Evolutionary conservation across 2,329 filamentous ascomycete species (phyloP).

Genomic region (Hymenoscyphus linearis): DNA sequence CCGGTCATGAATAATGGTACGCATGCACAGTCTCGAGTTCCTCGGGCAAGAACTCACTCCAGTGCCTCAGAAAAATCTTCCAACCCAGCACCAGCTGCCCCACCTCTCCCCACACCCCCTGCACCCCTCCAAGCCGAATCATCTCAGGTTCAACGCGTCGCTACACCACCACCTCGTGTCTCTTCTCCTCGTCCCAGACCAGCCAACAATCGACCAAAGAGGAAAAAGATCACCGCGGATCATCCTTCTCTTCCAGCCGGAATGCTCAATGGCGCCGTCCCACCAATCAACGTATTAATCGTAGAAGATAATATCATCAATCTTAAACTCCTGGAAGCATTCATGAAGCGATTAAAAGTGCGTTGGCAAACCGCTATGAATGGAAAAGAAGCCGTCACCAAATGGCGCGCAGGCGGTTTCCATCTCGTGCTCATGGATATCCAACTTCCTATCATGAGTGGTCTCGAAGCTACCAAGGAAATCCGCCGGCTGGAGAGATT

Average conservation of each 20-base stretch:
- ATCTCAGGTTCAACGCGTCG: slow-evolving; percentile 35
- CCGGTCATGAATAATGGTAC: slow-evolving; percentile 26
- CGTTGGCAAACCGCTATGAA: slow-evolving; percentile 98
- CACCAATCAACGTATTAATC: slow-evolving; percentile 94
- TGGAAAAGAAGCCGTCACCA: slow-evolving; percentile 84
- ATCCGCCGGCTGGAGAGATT: slow-evolving; percentile 84
- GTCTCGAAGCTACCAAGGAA: slow-evolving; percentile 89
- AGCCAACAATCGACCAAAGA: slow-evolving; percentile 40
- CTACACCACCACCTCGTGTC: slow-evolving; percentile 42
- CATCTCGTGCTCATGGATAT: slow-evolving; percentile 99
- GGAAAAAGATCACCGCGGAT: slow-evolving; percentile 46
- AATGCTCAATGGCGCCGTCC: slow-evolving; percentile 75
- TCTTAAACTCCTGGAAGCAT: slow-evolving; percentile 83
- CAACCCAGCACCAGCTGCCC: slow-evolving; percentile 37
- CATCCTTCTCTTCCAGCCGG: slow-evolving; percentile 50
- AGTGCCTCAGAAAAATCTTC: slow-evolving; percentile 44
- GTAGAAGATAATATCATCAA: slow-evolving; percentile 99
- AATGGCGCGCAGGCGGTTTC: slow-evolving; percentile 89
- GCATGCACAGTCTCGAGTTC: slow-evolving; percentile 33
- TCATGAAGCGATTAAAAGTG: slow-evolving; percentile 93
- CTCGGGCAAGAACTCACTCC: slow-evolving; percentile 54
- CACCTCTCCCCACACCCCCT: slow-evolving; percentile 48
- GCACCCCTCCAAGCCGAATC: slow-evolving; percentile 47
- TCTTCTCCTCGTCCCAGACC: slow-evolving; percentile 41
- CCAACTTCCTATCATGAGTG: slow-evolving; percentile 93